Evolutionary conservation across 768 basidiomycete genomes (phyloP), one percentile per base, ranked within the genome.

Genomic region (Galerina sulciceps): DNA sequence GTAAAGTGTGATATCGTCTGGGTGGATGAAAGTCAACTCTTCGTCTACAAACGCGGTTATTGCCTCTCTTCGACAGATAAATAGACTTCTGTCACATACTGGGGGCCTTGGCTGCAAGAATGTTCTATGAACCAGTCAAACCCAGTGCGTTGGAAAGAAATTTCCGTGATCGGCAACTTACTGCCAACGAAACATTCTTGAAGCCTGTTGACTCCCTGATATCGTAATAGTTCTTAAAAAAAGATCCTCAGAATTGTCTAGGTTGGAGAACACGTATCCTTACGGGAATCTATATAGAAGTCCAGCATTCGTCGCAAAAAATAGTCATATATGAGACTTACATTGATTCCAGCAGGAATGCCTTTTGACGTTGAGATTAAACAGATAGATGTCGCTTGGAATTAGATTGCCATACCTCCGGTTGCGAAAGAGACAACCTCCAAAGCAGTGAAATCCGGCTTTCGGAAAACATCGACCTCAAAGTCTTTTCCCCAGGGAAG

Each of bases 321-420:
- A 57, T 34, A 26, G 20, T 38, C 54, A 66, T 18, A 18, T 10
- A 35, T 42, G 14, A 20, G 14, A 53, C 83, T 61, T 67, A 90
- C 89, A 69, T 94, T 94, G 58, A 94, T 94, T 50, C 94, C 93
- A 65, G 82, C 87, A 17, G 93, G 93, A 54, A 94, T 93, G n/a
- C 88, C 89, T 89, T 46, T 23, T 46, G 42, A 38, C 40, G 26
- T 8, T 8, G 8, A 31, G 44, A 13, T 53, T 52, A 60, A 57
- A 31, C 37, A 55, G 34, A 34, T 47, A 41, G 36, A 48, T 50
- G 36, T 20, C 37, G 37, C 13, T 15, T 8, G 10, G 51, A 22
- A 60, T 44, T 37, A 42, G 6, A 36, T 14, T 8, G 26, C 9
- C 18, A 55, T 64, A 89, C 93, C 91, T 61, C 90, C 91, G 2